phyloP scores from a whole-genome alignment of 2,329 filamentous ascomycete genomes.

The Ceratocystis lukuohia region DNA sequence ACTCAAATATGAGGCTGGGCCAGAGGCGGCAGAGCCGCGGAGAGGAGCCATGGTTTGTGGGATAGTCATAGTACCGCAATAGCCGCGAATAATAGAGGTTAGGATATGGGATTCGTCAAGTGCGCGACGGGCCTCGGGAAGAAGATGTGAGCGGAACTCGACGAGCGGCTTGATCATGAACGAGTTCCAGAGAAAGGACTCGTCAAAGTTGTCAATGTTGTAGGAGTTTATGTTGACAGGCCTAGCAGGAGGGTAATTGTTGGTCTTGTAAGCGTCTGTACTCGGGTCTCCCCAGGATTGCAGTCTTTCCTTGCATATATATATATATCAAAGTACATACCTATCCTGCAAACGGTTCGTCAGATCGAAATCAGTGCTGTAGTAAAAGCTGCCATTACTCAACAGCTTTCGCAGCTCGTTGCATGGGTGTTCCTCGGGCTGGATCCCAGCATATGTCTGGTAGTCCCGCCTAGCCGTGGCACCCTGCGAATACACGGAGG shows the following conservation, averaged over 20 bases:
- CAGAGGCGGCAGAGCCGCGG: slow-evolving; percentile 36
- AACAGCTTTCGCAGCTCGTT: slow-evolving; percentile 81
- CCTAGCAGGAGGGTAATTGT: slow-evolving; percentile 30
- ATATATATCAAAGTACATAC: slow-evolving; percentile 28
- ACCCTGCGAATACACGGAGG: slow-evolving; percentile 35
- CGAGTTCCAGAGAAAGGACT: slow-evolving; percentile 91
- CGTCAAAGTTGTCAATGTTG: slow-evolving; percentile 84
- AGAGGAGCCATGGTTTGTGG: slow-evolving; percentile 63
- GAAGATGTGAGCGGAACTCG: slow-evolving; percentile 71
- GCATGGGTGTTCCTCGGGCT: slow-evolving; percentile 72
- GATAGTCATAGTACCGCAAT: slow-evolving; percentile 75
- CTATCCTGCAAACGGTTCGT: slow-evolving; percentile 87
- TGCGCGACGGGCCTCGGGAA: slow-evolving; percentile 57
- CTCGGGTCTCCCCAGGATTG: too few relatives aligned
- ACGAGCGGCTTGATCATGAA: slow-evolving; percentile 95
- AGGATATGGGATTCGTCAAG: slow-evolving; percentile 81
- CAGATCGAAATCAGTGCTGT: slow-evolving; percentile 94
- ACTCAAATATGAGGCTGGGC: slow-evolving; percentile 70
- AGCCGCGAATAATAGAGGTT: slow-evolving; percentile 87
- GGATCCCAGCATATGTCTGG: slow-evolving; percentile 26
- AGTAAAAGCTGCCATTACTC: slow-evolving; percentile 91
- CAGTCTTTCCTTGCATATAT: too few relatives aligned
- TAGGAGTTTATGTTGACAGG: slow-evolving; percentile 65
- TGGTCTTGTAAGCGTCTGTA: too few relatives aligned
- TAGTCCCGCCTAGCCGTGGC: slow-evolving; percentile 24